phyloP scores from a whole-genome alignment of 1,284 basidiomycete species.

The Tylopilus orsonianus region DNA sequence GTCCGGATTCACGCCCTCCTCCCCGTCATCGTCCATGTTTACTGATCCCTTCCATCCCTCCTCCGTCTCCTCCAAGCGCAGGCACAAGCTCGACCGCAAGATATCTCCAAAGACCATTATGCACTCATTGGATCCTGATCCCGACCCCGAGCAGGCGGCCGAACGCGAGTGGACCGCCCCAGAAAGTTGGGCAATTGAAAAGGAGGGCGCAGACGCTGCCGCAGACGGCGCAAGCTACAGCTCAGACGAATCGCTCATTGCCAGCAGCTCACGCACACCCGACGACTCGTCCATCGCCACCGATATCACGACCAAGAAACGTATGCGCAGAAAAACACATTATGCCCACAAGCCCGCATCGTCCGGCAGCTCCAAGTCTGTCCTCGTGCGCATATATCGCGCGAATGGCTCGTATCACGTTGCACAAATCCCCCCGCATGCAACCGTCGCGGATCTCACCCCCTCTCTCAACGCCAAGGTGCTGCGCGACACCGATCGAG shows the following conservation, averaged over 20 bases:
- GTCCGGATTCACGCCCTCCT: conserved; percentile 35
- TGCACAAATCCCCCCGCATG: conserved; percentile 61
- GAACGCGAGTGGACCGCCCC: conserved; percentile 33
- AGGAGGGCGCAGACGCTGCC: conserved; percentile 22
- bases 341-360: conserved; percentile 19
- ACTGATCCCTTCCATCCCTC: conserved; percentile 46
- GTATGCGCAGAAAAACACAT: conserved; percentile 28
- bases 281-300: conserved; percentile 17
- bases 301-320: conserved; percentile 20
- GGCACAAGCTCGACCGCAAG: conserved; percentile 31
- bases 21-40: conserved; percentile 38
- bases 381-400: conserved; percentile 67
- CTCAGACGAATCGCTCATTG: conserved; percentile 30
- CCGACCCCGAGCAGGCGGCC: conserved; percentile 5
- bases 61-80: conserved; percentile 16
- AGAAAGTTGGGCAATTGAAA: conserved; percentile 38
- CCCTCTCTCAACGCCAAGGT: conserved; percentile 60
- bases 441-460: conserved; percentile 72
- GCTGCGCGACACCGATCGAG: conserved; percentile 44
- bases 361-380: conserved; percentile 21
- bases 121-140: conserved; percentile 8
- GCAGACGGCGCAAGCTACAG: conserved; percentile 27
- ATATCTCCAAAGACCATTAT: conserved; percentile 51
- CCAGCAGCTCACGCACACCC: conserved; percentile 19
- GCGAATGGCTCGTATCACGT: conserved; percentile 76